A percentile compares a stretch with the other conserved stretches of the same genome.
Evolutionary conservation across 2,329 filamentous ascomycete genomes (phyloP).

Genomic region (Xylariaceae sp.): DNA sequence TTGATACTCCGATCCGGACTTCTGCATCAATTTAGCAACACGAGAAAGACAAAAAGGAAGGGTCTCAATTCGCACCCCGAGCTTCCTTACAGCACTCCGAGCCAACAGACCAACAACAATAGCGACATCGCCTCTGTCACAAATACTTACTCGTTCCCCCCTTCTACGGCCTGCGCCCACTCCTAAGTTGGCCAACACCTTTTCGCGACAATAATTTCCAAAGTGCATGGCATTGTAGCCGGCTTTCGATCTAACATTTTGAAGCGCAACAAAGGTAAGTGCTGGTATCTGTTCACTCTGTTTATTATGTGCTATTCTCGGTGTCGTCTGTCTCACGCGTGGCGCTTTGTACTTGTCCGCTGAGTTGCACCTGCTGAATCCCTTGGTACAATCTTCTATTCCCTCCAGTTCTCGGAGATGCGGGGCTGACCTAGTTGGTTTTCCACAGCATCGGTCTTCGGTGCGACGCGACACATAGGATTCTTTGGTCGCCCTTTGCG

Average conservation of each 20-base stretch:
- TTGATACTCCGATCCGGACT: constrained; percentile 27
- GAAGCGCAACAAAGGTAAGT: constrained; percentile 18
- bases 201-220: not conserved
- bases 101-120: constrained; percentile 13
- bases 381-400: constrained; percentile 19
- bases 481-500: constrained; percentile 25
- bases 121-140: constrained; percentile 6
- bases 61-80: not conserved
- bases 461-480: constrained; percentile 26
- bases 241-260: not conserved
- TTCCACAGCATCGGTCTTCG: constrained; percentile 32
- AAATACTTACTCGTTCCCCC: constrained; percentile 10
- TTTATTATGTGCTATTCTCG: not conserved
- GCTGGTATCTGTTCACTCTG: not conserved
- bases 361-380: constrained; percentile 11
- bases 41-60: constrained; percentile 16
- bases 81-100: not conserved
- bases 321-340: constrained; percentile 2
- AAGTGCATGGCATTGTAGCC: constrained; percentile 23
- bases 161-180: constrained; percentile 5
- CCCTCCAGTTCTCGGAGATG: constrained; percentile 29
- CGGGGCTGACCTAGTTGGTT: constrained; percentile 40
- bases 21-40: constrained; percentile 26
- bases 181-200: constrained; percentile 2
- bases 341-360: constrained; percentile 4